Evolutionary conservation across 805 yeast species (phyloP).

Genomic region (Ogataea wickerhamii): DNA sequence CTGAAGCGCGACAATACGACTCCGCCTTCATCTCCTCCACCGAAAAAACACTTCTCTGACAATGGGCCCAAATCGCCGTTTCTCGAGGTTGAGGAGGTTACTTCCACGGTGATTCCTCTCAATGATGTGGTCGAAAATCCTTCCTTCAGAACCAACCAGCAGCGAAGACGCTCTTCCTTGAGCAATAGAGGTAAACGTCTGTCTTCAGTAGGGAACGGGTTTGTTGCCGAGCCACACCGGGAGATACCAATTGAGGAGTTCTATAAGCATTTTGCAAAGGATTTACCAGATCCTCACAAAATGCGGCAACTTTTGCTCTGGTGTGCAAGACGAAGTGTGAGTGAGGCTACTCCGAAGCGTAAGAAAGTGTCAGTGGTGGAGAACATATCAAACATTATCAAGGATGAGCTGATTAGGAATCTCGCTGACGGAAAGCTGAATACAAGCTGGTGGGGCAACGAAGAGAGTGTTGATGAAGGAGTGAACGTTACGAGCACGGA

Average conservation of each 20-base stretch:
- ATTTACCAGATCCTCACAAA: slow-evolving; percentile 66
- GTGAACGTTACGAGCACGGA: slow-evolving; percentile 20
- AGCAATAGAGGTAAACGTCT: slow-evolving; percentile 65
- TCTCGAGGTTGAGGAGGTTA: neutral
- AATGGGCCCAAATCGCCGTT: neutral
- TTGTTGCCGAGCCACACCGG: slow-evolving; percentile 61
- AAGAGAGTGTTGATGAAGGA: slow-evolving; percentile 23
- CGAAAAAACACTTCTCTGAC: neutral
- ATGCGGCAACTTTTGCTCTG: slow-evolving; percentile 68
- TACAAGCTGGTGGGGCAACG: slow-evolving; percentile 64
- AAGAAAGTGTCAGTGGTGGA: slow-evolving; percentile 24
- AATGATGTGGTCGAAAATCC: slow-evolving; percentile 5
- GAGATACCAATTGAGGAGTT: slow-evolving; percentile 53
- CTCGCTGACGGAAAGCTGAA: slow-evolving; percentile 55
- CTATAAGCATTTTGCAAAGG: slow-evolving; percentile 57
- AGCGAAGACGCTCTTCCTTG: slow-evolving; percentile 46
- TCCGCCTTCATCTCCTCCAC: neutral
- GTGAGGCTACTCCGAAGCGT: slow-evolving; percentile 20
- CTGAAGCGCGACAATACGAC: neutral
- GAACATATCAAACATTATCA: slow-evolving; percentile 58
- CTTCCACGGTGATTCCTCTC: slow-evolving; percentile 4
- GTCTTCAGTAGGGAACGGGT: slow-evolving; percentile 73
- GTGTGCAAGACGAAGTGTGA: slow-evolving; percentile 54
- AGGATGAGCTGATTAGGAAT: slow-evolving; percentile 59
- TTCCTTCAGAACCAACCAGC: slow-evolving; percentile 3